A percentile compares a stretch with the other conserved stretches of the same genome.
phyloP scores from a whole-genome alignment of 306 rosid species.

The Dryas octopetala region DNA sequence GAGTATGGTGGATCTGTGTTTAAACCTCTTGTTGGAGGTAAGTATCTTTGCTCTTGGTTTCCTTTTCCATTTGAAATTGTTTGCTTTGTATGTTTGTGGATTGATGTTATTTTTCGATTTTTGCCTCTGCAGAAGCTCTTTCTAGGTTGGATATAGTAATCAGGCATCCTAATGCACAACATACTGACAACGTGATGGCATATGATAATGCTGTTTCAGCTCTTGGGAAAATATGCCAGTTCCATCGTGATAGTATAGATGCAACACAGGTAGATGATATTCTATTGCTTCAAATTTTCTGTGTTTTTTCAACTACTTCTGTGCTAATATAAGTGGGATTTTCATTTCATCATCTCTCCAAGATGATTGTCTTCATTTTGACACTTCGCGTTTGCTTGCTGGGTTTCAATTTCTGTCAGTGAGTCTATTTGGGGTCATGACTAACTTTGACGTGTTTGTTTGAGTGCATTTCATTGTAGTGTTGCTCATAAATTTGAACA shows the following conservation, averaged over 20 bases:
- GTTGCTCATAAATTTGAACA: too few relatives aligned
- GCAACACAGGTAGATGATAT: conserved; percentile 63
- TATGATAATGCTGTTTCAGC: conserved; percentile 99
- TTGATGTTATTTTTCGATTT: conserved; percentile 19
- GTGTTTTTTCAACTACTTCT: neutral
- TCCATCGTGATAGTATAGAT: conserved; percentile 82
- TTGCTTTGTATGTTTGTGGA: neutral
- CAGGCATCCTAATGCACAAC: conserved; percentile 79
- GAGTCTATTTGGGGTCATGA: neutral
- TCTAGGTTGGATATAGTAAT: conserved; percentile 82
- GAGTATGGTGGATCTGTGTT: conserved; percentile 90
- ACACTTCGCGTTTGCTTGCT: neutral
- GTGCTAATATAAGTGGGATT: neutral
- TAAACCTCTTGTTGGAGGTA: conserved; percentile 91
- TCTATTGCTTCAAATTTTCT: neutral
- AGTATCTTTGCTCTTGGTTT: conserved; percentile 14
- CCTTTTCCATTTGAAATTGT: neutral
- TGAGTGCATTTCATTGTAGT: neutral
- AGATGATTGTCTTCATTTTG: neutral
- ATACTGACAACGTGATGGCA: conserved; percentile 80
- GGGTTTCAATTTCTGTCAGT: neutral
- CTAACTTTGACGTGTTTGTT: neutral
- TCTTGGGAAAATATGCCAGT: conserved; percentile 84
- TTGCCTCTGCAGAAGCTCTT: conserved; percentile 72
- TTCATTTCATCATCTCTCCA: neutral